Evolutionary conservation across 208 protist species (phyloP), one percentile per base, ranked within the genome.

Genomic region (Trypanosoma boissoni): DNA sequence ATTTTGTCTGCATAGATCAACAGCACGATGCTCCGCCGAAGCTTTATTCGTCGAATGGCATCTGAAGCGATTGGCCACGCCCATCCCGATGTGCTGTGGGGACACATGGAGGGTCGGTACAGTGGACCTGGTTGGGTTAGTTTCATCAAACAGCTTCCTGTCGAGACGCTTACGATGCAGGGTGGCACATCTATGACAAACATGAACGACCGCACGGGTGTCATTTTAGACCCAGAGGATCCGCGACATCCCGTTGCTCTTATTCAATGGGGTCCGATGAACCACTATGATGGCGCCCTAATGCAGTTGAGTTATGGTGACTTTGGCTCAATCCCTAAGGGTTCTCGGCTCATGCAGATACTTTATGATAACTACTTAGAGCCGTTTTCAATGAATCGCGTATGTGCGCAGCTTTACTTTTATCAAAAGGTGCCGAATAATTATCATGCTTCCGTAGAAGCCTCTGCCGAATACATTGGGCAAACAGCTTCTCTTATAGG

Each of bases 291-390:
- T 57, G 84, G 79, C 21, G 64, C 78, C 26, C 80, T 90, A 36
- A 68, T 85, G 52, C 75, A 88, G 68, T 42, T 94, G 12, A 72
- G 78, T 9, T 77, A 74, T 39, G 83, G 80, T 18, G 63, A 90
- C 62, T 94, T 79, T 52, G 88, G 80, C 26, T 18, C 54, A 2
- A 78, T 86, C 14, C 49, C 68, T 9, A 71, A 80, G 31, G 70
- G 80, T 18, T 79, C 84, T 2, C 81, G 88, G 10, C 78, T 94
- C 9, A 80, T 94, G 80, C 88, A 94, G 70, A 72, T 91, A 34
- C 73, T 94, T 23, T 94, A 94, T 75, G 84, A 92, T 43, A 92
- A 88, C 65, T 94, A 94, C 56, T 67, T 94, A 10, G 84, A 94
- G 64, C 88, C 88, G 21, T 91, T 94, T 58, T 90, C 81, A 18